A percentile compares a stretch with the other conserved stretches of the same genome.
phyloP scores from a whole-genome alignment of 2,329 filamentous ascomycete genomes.

The Epichloe uncinata region DNA sequence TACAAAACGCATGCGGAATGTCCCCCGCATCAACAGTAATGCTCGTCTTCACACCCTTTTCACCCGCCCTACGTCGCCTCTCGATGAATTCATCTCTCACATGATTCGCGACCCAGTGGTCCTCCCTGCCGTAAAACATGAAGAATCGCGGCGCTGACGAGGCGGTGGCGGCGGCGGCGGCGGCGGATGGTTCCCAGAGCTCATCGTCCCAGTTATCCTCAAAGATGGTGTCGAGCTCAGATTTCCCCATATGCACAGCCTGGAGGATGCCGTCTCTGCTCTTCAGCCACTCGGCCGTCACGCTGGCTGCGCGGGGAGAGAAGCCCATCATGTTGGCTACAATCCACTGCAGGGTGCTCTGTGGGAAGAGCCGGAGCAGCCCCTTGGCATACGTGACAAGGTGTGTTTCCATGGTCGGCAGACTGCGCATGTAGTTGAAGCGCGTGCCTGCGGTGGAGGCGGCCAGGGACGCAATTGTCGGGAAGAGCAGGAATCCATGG shows the following conservation, averaged over 20 bases:
- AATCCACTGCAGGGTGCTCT: slow-evolving; percentile 26
- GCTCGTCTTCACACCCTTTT: slow-evolving; percentile 27
- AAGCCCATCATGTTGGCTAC: slow-evolving; percentile 32
- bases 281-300: slow-evolving; percentile 40
- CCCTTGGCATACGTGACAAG: slow-evolving; percentile 28
- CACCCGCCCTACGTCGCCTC: slow-evolving; percentile 13
- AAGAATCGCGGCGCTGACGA: slow-evolving; percentile 34
- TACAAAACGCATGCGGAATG: slow-evolving; percentile 49
- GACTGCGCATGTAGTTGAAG: slow-evolving; percentile 23
- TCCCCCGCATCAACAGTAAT: slow-evolving; percentile 40
- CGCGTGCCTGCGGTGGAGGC: slow-evolving; percentile 45
- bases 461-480: slow-evolving; percentile 60
- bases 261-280: slow-evolving; percentile 46
- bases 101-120: slow-evolving; percentile 48
- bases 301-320: slow-evolving; percentile 31
- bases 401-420: slow-evolving; percentile 27
- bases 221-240: slow-evolving; percentile 45
- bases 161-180: no score
- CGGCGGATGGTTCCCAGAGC: slow-evolving; percentile 35
- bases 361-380: slow-evolving; percentile 30
- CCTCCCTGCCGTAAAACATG: slow-evolving; percentile 45
- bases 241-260: slow-evolving; percentile 42
- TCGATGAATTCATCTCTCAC: slow-evolving; percentile 42
- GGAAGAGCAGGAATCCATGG: slow-evolving; percentile 55
- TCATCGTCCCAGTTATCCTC: slow-evolving; percentile 47